Base-by-base conservation (phyloP, 1,284 basidiomycete genomes). In the Ustilago xerochloae region DNA sequence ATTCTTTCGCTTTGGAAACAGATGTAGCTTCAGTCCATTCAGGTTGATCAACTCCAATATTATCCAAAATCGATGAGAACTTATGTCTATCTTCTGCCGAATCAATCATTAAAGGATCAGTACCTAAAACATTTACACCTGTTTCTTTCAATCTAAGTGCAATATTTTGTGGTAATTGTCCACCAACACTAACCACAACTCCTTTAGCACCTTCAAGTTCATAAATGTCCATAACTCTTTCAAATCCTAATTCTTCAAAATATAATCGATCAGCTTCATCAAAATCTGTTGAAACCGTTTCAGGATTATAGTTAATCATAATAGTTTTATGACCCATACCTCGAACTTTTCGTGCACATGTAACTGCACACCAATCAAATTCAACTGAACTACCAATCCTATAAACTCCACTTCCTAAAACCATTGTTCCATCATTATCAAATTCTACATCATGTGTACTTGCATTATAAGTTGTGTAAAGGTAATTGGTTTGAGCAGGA, bases 291-390 rank as follows among this genome's bases (percentile, higher is more conserved):
- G 94, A 97, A 61, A 99, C 97, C 4, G 97, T 99, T 87, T 99
- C 97, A 16, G 96, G 97, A 86, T 99, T 99, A 87, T 99, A 99
- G 88, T 99, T 99, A 89, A 99, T 89, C 96, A 99, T 99, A 87
- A 99, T 91, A 43, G 97, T 98, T 87, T 91, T 90, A 86, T 93
- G 91, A 84, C 94, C 94, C 89, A 94, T 92, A 72, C 91, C 90
- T 75, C 95, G 89, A 74, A 99, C 90, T 83, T 91, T 92, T 72
- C 97, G 90, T 39, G 94, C 93, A 85, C 95, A 98, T 3, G 95
- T 98, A 52, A 99, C 97, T 30, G 97, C 97, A 85, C 97, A 99
- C 97, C 97, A 99, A 86, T 99, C 97, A 85, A 99, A 99, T 87
- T 99, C 97, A 84, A 99, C 97, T 71, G 93, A 96, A 85, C 91